Base-by-base conservation (phyloP, 306 rosid genomes). In the Corylus avellana region DNA sequence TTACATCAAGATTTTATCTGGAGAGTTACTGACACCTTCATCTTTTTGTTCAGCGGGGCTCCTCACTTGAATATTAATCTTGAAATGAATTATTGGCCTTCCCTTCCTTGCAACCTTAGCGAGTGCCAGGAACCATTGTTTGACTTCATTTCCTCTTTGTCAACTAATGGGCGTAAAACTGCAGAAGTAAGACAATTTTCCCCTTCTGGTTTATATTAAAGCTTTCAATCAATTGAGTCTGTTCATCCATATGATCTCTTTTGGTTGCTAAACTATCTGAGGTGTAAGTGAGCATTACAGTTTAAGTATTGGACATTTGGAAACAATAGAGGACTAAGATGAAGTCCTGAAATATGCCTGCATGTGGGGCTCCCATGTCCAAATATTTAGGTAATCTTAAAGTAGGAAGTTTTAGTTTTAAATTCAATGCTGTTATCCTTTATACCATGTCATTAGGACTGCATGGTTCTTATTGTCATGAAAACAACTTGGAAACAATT, bases 11-110 rank as follows among this genome's bases (percentile, higher is more conserved):
- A 13, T 56, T 35, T 50, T 69, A 44, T 79, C 44, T 29, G 42
- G 42, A 73, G 73, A 55, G 56, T 80, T 72, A 75, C 84, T 83
- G 69, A 74, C 59, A 46, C 73, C 27, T 47, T 70, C 59, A 44
- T 67, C 47, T 80, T 62, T 73, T 48, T 69, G 17, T 78, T 50
- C 92, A 92, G 97, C 37, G 90, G 96, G 27, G 96, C 97, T 76
- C 97, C 95, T 25, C 97, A 92, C 77, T 86, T 89, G 78, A 92
- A 92, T 84, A 89, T 92, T 57, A 92, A 92, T 76, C 88, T 92
- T 75, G 86, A 92, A 74, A 92, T 92, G 96, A 92, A 92, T 82
- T 92, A 92, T 57, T 92, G 97, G 97, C 97, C 93, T 55, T 84
- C 96, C 59, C 93, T 92, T 89, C 82, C 97, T 61, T 91, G 97